phyloP scores from a whole-genome alignment of 2,329 filamentous ascomycete species.

The Madurella mycetomatis region DNA sequence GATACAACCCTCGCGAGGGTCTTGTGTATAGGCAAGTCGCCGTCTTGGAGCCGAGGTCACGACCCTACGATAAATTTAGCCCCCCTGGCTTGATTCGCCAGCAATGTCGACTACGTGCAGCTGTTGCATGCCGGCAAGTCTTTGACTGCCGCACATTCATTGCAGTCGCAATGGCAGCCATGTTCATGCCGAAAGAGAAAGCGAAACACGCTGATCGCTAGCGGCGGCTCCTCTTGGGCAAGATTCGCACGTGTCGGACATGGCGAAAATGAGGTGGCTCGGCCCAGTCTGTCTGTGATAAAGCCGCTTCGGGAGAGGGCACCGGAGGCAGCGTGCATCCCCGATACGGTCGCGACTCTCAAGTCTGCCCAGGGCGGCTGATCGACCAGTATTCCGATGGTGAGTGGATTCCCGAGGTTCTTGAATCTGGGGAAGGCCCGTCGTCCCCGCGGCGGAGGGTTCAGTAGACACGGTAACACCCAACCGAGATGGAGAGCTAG shows the following conservation, averaged over 20 bases:
- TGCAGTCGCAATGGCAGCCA: conserved; percentile 8
- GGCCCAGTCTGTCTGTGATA: conserved; percentile 6
- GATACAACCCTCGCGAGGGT: conserved; percentile 17
- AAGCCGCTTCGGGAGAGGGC: not conserved
- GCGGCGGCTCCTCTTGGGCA: not conserved
- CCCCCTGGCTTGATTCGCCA: conserved; percentile 16
- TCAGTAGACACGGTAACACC: conserved; percentile 7
- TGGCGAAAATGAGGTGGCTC: not conserved
- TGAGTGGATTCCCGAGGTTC: conserved; percentile 13
- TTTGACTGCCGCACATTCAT: conserved; percentile 21
- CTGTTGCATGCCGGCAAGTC: conserved; percentile 17
- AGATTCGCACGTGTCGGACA: not conserved
- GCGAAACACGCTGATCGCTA: not conserved
- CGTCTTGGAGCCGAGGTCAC: conserved; percentile 12
- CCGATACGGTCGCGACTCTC: not conserved
- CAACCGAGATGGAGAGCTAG: too few relatives aligned
- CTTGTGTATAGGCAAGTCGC: conserved; percentile 18
- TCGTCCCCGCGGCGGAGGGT: conserved; percentile 14
- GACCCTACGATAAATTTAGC: conserved; percentile 20
- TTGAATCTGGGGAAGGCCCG: conserved; percentile 19
- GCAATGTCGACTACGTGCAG: conserved; percentile 7
- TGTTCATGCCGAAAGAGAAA: not conserved
- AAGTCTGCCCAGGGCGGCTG: conserved; percentile 6
- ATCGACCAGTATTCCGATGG: conserved; percentile 14
- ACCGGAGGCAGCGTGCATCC: conserved; percentile 8